These are phyloP conservation scores for Rubroboletus satanas DNA, from an alignment of 768 basidiomycete species.

Conservation along the genomic window DNA sequence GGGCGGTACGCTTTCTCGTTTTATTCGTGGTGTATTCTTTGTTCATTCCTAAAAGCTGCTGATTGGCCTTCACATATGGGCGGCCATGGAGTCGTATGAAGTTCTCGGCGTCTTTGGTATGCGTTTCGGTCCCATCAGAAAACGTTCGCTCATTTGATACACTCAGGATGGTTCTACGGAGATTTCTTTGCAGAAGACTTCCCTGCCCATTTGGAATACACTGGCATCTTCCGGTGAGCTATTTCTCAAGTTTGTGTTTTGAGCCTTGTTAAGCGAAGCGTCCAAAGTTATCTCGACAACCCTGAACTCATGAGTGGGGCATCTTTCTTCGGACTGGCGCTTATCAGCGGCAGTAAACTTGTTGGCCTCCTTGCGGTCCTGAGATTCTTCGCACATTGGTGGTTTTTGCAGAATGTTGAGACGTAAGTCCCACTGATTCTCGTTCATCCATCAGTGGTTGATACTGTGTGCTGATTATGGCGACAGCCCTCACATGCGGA, in stretches of 20 bases:
- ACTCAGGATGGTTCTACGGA: slow-evolving; percentile 93
- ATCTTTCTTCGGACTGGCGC: slow-evolving; percentile 88
- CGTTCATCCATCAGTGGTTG: not conserved
- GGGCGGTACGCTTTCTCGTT: slow-evolving; percentile 54
- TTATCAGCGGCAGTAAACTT: slow-evolving; percentile 92
- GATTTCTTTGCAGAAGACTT: slow-evolving; percentile 97
- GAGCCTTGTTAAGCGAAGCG: not conserved
- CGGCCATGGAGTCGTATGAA: slow-evolving; percentile 84
- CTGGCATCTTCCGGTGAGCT: slow-evolving; percentile 88
- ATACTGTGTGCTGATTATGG: not conserved
- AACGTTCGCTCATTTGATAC: not conserved
- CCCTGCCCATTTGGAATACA: slow-evolving; percentile 86
- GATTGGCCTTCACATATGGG: slow-evolving; percentile 88
- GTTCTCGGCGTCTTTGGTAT: slow-evolving; percentile 90
- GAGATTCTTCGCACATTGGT: slow-evolving; percentile 87
- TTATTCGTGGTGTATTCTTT: not conserved
- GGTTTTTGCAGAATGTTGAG: slow-evolving; percentile 92
- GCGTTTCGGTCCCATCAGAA: slow-evolving; percentile 11
- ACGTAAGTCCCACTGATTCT: slow-evolving; percentile 52
- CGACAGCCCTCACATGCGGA: slow-evolving; percentile 93
- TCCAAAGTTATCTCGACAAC: slow-evolving; percentile 79
- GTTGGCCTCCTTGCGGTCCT: slow-evolving; percentile 81
- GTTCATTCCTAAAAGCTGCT: slow-evolving; percentile 52
- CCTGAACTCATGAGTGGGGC: slow-evolving; percentile 96
- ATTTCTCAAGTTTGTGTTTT: not conserved